Evolutionary conservation across 495 filamentous ascomycete species (phyloP), one percentile per base, ranked within the genome.

Genomic region (Neurospora sp.): DNA sequence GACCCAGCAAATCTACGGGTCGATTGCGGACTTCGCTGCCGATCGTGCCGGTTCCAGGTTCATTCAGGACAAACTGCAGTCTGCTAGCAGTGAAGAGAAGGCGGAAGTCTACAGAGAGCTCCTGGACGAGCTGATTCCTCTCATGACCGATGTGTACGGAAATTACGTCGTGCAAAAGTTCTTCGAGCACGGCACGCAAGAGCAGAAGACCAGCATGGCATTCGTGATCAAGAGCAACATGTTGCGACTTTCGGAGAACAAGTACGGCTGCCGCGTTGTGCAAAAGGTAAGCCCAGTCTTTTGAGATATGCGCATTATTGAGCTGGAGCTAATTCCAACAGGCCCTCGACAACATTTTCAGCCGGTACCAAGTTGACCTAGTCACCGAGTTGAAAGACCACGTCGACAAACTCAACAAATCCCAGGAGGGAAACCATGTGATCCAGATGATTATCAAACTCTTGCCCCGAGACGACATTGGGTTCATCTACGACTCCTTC

Each of bases 91-190:
- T 74, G 96, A 99, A 71, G 96, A 99, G 78, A 98, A 97, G 79
- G 93, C 97, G n/a, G 90, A 91, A 68, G 90, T 98, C 3, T 99
- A 97, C 83, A 85, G 85, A 0, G 96, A 98, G 78, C 92, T 99
- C 44, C 86, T 89, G 75, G 88, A 90, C 0, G 95, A 98, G 76
- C 88, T 90, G 10, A 76, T 97, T 44, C 94, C 94, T 78, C 83
- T 98, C 53, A 98, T 97, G 94, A 95, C 91, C 12, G 96, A 98
- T 78, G 91, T 98, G 16, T 98, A 97, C 78, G 96, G 96, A 20
- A 99, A 99, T 81, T 99, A 98, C 78, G 96, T 99, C 42, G 96
- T 98, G 31, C 96, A 99, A 77, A 98, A 98, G 79, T 89, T 98
- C 74, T 98, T 98, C 75, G 95, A 98, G 81, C 94, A 98, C 77